These are phyloP conservation scores for Gossypium schwendimanii DNA, from an alignment of 441 rosid genomes.

Conservation along the genomic window DNA sequence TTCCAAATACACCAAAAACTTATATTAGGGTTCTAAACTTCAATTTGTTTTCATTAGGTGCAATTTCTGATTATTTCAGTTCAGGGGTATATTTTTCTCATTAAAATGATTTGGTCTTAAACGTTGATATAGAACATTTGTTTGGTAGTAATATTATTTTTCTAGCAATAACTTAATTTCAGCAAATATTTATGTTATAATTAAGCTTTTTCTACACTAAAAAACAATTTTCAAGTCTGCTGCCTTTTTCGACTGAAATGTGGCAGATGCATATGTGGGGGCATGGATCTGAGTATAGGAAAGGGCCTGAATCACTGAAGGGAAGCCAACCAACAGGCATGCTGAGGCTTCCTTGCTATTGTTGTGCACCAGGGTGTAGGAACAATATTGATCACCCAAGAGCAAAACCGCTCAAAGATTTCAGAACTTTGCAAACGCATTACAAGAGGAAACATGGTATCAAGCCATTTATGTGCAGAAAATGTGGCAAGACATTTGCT, in stretches of 20 bases:
- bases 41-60: neutral
- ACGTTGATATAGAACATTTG: too few relatives aligned
- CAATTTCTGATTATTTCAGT: neutral
- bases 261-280: slow-evolving; percentile 80
- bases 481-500: slow-evolving; percentile 16
- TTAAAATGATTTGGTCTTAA: too few relatives aligned
- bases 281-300: slow-evolving; percentile 66
- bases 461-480: slow-evolving; percentile 16
- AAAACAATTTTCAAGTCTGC: too few relatives aligned
- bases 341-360: slow-evolving; percentile 18
- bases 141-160: too few relatives aligned
- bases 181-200: too few relatives aligned
- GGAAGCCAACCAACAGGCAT: slow-evolving; percentile 14
- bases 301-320: slow-evolving; percentile 34
- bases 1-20: neutral
- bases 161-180: too few relatives aligned
- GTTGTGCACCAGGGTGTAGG: slow-evolving; percentile 16
- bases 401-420: slow-evolving; percentile 17
- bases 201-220: too few relatives aligned
- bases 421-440: slow-evolving; percentile 19
- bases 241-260: neutral
- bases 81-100: too few relatives aligned
- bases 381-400: slow-evolving; percentile 16
- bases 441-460: slow-evolving; percentile 18
- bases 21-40: neutral